phyloP scores from a whole-genome alignment of 176 grass and related monocot species.

The Metroxylon sagu region DNA sequence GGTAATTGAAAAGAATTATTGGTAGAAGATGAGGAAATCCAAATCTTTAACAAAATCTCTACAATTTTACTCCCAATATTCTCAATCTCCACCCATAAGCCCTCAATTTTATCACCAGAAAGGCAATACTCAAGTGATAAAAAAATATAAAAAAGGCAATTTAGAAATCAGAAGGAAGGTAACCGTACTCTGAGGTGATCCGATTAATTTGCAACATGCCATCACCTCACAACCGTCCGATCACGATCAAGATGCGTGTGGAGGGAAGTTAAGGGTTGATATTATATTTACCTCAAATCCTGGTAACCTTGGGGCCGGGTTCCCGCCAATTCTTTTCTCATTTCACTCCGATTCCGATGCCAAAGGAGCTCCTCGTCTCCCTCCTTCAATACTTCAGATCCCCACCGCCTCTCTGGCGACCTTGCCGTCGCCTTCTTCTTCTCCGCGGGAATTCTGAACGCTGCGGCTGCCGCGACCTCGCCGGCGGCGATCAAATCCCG shows the following conservation, averaged over 20 bases:
- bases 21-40: too few relatives aligned
- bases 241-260: too few relatives aligned
- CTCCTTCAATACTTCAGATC: constrained; percentile 12
- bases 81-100: neutral
- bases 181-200: too few relatives aligned
- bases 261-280: neutral
- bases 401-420: constrained; percentile 3
- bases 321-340: constrained; percentile 22
- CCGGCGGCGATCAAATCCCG: constrained; percentile 16
- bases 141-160: neutral
- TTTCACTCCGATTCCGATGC: constrained; percentile 6
- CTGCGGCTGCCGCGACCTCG: neutral
- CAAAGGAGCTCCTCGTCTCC: constrained; percentile 45
- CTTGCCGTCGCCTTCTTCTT: neutral
- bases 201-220: too few relatives aligned
- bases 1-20: too few relatives aligned
- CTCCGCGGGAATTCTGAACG: constrained; percentile 1
- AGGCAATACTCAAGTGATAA: too few relatives aligned
- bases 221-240: too few relatives aligned
- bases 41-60: neutral
- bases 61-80: constrained; percentile 15
- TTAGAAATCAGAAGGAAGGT: too few relatives aligned
- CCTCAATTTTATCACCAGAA: neutral
- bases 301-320: neutral
- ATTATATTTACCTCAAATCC: neutral